phyloP scores from a whole-genome alignment of 331 rosid species.

The Phaseolus coccineus region DNA sequence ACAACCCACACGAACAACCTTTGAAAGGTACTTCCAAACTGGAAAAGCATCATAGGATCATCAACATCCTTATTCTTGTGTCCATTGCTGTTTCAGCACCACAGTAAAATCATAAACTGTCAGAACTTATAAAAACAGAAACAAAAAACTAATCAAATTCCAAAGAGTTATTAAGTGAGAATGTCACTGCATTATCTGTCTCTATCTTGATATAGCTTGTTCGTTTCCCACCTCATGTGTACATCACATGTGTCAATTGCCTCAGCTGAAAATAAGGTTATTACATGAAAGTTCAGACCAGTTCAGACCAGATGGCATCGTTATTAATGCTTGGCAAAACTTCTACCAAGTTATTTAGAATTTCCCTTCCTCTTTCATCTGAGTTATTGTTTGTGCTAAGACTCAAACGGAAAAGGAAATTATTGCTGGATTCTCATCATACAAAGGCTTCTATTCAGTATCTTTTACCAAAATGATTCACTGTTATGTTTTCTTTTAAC shows the following conservation, averaged over 20 bases:
- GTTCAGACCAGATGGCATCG: conserved; percentile 17
- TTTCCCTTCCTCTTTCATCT: conserved; percentile 18
- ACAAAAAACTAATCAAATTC: background rate
- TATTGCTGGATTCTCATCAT: conserved; percentile 4
- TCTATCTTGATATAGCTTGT: conserved; percentile 41
- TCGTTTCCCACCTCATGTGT: conserved; percentile 19
- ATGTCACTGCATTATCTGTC: conserved; percentile 31
- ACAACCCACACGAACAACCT: conserved; percentile 57
- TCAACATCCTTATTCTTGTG: conserved; percentile 29
- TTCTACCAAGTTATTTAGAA: background rate
- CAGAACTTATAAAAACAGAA: conserved; percentile 26
- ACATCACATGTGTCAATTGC: background rate
- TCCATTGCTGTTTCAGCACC: conserved; percentile 34
- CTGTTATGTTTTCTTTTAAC: background rate
- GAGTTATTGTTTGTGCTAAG: background rate
- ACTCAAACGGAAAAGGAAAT: background rate
- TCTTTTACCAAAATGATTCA: conserved; percentile 34
- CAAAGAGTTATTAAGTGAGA: conserved; percentile 16
- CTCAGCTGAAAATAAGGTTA: conserved; percentile 18
- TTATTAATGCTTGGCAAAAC: conserved; percentile 12
- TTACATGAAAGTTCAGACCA: conserved; percentile 4
- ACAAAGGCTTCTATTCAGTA: conserved; percentile 34
- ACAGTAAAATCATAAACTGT: conserved; percentile 35
- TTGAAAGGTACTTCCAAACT: conserved; percentile 50
- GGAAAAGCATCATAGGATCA: conserved; percentile 43